Conservation (phyloP, 1,139 yeast species). For the Candida labiduridarum region DNA sequence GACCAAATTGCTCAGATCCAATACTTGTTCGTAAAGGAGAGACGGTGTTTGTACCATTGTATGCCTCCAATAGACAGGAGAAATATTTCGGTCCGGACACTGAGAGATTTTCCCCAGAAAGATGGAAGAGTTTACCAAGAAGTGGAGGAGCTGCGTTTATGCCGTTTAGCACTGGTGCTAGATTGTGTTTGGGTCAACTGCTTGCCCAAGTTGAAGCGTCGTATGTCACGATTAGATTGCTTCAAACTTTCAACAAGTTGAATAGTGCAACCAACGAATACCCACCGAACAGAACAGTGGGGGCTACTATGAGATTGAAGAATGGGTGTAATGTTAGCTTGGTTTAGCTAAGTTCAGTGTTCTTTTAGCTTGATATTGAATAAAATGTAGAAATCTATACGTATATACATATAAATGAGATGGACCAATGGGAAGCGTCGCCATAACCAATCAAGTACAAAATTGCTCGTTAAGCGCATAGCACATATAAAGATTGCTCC, state of each 20-base stretch:
- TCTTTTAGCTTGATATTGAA: too few relatives aligned
- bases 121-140: constrained; percentile 38
- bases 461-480: too few relatives aligned
- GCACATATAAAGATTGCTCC: too few relatives aligned
- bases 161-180: constrained; percentile 39
- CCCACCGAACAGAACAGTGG: constrained; percentile 24
- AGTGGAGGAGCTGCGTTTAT: constrained; percentile 36
- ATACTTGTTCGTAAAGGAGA: constrained; percentile 48
- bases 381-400: too few relatives aligned
- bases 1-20: constrained; percentile 43
- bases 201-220: constrained; percentile 41
- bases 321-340: constrained; percentile 19
- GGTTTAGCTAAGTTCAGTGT: background rate
- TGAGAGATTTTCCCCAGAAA: constrained; percentile 46
- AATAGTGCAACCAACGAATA: constrained; percentile 15
- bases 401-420: too few relatives aligned
- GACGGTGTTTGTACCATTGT: constrained; percentile 42
- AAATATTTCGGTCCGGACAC: constrained; percentile 51
- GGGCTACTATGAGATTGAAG: constrained; percentile 23
- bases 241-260: constrained; percentile 23
- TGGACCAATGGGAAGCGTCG: too few relatives aligned
- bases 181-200: constrained; percentile 40
- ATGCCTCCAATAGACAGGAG: constrained; percentile 45
- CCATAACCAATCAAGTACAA: too few relatives aligned
- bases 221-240: constrained; percentile 34